These are phyloP conservation scores for Ustilago cynodontis DNA, from an alignment of 1,284 basidiomycete genomes.

Conservation along the genomic window DNA sequence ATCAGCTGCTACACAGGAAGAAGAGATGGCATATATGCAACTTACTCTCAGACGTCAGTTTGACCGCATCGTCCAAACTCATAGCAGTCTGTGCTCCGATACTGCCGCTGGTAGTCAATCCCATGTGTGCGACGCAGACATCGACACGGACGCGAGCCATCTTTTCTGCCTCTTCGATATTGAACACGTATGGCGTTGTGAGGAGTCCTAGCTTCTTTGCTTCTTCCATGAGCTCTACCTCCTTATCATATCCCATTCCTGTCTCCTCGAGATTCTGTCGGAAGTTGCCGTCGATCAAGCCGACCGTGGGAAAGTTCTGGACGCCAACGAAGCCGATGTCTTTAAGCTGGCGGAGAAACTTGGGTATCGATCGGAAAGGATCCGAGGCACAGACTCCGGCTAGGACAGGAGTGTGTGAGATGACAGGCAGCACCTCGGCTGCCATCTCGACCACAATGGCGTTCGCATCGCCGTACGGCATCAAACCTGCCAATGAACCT, in stretches of 20 bases:
- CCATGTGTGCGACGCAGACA: constrained; percentile 48
- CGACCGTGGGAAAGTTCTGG: constrained; percentile 53
- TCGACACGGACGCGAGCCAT: constrained; percentile 46
- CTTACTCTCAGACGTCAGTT: constrained; percentile 42
- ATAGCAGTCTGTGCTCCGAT: constrained; percentile 48
- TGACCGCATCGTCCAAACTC: constrained; percentile 43
- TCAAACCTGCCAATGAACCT: constrained; percentile 43
- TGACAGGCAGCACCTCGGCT: constrained; percentile 40
- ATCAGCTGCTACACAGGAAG: not conserved
- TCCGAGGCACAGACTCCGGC: constrained; percentile 49
- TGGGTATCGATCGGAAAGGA: constrained; percentile 47
- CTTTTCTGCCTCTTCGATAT: constrained; percentile 35
- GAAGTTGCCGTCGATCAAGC: constrained; percentile 51
- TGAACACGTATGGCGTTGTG: constrained; percentile 51
- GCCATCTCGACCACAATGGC: constrained; percentile 52
- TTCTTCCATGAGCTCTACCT: constrained; percentile 42
- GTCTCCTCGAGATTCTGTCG: constrained; percentile 52
- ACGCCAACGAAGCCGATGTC: constrained; percentile 47
- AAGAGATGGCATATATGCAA: not conserved
- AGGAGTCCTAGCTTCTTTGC: constrained; percentile 42
- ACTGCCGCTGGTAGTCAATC: constrained; percentile 42
- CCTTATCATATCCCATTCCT: constrained; percentile 48
- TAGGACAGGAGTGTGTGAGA: constrained; percentile 46
- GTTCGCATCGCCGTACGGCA: constrained; percentile 54
- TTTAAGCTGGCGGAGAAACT: constrained; percentile 47